Evolutionary conservation across 2,329 filamentous ascomycete species (phyloP), one percentile per base, ranked within the genome.

Genomic region (Torrubiellomyces zombiae): DNA sequence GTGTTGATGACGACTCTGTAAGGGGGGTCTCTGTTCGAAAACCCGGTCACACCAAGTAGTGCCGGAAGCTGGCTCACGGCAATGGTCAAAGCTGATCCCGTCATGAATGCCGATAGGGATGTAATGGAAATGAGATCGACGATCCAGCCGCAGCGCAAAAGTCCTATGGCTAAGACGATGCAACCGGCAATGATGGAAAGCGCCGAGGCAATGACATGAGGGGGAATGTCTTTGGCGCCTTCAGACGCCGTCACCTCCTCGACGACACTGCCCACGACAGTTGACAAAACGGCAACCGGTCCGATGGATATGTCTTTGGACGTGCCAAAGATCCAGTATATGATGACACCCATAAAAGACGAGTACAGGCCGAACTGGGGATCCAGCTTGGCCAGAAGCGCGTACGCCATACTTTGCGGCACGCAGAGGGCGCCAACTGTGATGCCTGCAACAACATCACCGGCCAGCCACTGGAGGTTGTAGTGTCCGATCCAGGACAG

Each of bases 231-330:
- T 0, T 75, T 75, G 10, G 71, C 47, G 4, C 26, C 26, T 3
- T 32, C 30, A 3, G 60, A 46, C 6, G 55, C 45, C 25, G 60
- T 47, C 20, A 79, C 72, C 18, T 75, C 63, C 21, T 64, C 47
- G 22, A 95, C 73, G 25, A 95, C 73, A 26, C 77, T 77, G 21
- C 89, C 89, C 3, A 81, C 77, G 10, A 98, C 65, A 4, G 80
- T 91, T 2, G 85, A 95, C 66, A 95, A 78, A 37, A 95, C 89
- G 18, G 89, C 89, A 24, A 95, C 89, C 16, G 86, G 86, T 10
- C 86, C 86, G 28, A 95, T 95, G 7, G 86, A 94, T 43, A 98
- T 95, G 50, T 98, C 86, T 47, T 95, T 98, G 9, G 86, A 94
- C 0, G 89, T 98, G 17, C 85, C 89, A 43, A 95, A 95, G 45